Evolutionary conservation across 1,284 basidiomycete genomes (phyloP).

Genomic region (Trichosporon ovoides): DNA sequence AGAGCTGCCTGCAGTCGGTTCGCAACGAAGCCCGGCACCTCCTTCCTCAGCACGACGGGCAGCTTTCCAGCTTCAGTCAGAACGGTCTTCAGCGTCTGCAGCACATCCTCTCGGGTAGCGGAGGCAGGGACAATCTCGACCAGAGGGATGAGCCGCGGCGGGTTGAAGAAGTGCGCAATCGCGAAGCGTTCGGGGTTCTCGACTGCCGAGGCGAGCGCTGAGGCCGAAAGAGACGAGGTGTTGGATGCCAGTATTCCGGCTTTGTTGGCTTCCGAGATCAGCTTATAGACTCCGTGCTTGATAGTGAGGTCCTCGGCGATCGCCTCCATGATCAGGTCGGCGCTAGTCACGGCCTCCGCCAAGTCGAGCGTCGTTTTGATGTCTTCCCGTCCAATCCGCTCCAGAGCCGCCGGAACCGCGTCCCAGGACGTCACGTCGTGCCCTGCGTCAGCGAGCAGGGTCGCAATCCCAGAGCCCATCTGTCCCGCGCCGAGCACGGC

Average conservation of each 20-base stretch:
- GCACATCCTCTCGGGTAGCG: not conserved
- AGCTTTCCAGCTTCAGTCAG: constrained; percentile 10
- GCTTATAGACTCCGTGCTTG: constrained; percentile 11
- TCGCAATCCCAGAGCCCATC: constrained; percentile 13
- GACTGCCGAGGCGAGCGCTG: not conserved
- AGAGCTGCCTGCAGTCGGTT: constrained; percentile 18
- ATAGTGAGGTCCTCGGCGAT: constrained; percentile 11
- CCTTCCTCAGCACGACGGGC: constrained; percentile 10
- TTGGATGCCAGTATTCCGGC: constrained; percentile 13
- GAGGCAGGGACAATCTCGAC: constrained; percentile 12
- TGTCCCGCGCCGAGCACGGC: constrained; percentile 12
- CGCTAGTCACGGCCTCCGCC: constrained; percentile 4
- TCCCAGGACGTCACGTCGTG: constrained; percentile 9
- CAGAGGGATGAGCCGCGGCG: constrained; percentile 11
- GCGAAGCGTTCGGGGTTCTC: constrained; percentile 8
- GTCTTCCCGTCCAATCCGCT: not conserved
- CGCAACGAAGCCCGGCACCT: constrained; percentile 16
- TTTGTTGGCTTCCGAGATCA: constrained; percentile 5
- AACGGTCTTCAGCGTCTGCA: constrained; percentile 1
- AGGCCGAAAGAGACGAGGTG: constrained; percentile 11
- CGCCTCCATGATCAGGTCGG: constrained; percentile 13
- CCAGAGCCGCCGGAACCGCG: not conserved
- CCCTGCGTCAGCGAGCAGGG: constrained; percentile 12
- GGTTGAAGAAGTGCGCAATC: constrained; percentile 19
- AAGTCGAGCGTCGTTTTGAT: constrained; percentile 1